Conservation (phyloP, 2,329 filamentous ascomycete species). For the Fusarium buxicola region DNA sequence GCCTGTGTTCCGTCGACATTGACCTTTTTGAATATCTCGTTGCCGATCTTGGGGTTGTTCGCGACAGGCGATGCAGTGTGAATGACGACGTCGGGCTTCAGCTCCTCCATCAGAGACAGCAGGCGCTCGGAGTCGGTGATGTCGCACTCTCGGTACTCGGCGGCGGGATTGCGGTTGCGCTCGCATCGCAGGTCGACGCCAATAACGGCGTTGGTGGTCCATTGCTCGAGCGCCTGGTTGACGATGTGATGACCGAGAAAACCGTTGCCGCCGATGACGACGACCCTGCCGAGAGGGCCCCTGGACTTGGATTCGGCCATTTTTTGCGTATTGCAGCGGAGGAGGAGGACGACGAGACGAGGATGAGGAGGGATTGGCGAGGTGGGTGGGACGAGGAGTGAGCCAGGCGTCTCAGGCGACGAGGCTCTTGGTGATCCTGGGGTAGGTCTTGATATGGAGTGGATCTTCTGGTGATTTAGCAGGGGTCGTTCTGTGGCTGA, state of each 20-base stretch:
- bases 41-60: constrained; percentile 65
- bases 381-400: constrained; percentile 17
- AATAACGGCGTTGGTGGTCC: constrained; percentile 66
- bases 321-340: not conserved
- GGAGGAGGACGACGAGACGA: too few relatives aligned
- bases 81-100: constrained; percentile 84
- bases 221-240: constrained; percentile 71
- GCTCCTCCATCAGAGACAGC: constrained; percentile 70
- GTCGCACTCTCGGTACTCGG: constrained; percentile 79
- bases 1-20: constrained; percentile 89
- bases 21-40: constrained; percentile 78
- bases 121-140: constrained; percentile 76
- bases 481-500: constrained; percentile 35
- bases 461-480: constrained; percentile 18
- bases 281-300: constrained; percentile 72
- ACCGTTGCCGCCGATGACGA: constrained; percentile 86
- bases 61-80: constrained; percentile 84
- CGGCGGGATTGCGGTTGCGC: constrained; percentile 71
- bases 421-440: constrained; percentile 22
- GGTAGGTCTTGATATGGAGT: constrained; percentile 19
- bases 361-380: constrained; percentile 11
- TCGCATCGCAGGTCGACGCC: constrained; percentile 79
- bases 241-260: constrained; percentile 88
- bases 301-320: constrained; percentile 42
- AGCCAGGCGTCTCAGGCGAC: constrained; percentile 12